Base-by-base conservation (phyloP, 1,284 basidiomycete species). In the Ceratobasidium sp. region DNA sequence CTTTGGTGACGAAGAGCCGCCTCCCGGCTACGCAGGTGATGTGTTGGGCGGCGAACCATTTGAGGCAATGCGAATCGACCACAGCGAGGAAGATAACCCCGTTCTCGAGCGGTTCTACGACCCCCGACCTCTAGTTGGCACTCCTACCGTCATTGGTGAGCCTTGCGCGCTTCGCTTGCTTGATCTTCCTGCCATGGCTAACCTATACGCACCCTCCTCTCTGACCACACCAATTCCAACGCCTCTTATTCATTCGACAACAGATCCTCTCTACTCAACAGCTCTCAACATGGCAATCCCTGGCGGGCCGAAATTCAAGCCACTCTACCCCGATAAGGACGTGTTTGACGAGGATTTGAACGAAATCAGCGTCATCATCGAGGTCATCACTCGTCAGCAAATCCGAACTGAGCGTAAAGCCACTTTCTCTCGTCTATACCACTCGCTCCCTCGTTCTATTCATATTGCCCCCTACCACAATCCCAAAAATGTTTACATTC, bases 361-460 rank as follows among this genome's bases (percentile, higher is more conserved):
- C 86, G 97, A 99, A 86, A 99, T 99, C 83, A 99, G 99, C 84
- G 98, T 99, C 84, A 98, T 99, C 86, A 97, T 98, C 88, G 99
- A 99, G 86, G 95, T 99, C 83, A 98, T 99, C 85, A 99, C 99
- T 81, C 96, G 98, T 44, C 97, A 99, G 83, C 96, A 98, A 84
- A 98, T 99, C 80, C 91, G 98, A 70, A 99, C 98, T 2, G 98
- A 99, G 87, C 99, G 99, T 89, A 98, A 97, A 84, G 97, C 99
- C 76, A 97, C 97, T 0, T 99, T 99, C 89, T 98, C 98, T 33
- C 98, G 99, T 83, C 89, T 99, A 1, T 99, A 99, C 88, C 99
- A 99, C 86, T 98, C 97, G 68, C 90, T 98, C 10, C 98, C 98
- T 74, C 95, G 98, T 55, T 96, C 96, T 27, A 96, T 99, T 74